Base-by-base conservation (phyloP, 2,329 filamentous ascomycete genomes). In the Cylindrodendrum hubeiense region DNA sequence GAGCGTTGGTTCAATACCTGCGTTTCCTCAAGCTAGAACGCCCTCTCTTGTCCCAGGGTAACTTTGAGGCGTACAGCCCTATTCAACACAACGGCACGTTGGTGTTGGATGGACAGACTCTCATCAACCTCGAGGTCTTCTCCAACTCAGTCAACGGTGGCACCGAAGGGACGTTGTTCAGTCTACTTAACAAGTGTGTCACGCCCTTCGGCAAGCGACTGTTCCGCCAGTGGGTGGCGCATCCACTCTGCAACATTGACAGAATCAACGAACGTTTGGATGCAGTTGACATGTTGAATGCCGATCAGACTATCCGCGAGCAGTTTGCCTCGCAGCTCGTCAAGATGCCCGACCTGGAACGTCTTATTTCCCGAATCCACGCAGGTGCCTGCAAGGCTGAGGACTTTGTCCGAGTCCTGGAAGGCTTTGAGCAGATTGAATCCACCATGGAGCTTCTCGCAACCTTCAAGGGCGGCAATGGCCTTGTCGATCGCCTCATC, bases 121-220 rank as follows among this genome's bases (percentile, higher is more conserved):
- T 99, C 72, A 97, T 97, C 84, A 99, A 99, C 75, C 89, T 99
- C n/a, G 96, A 99, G 77, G 89, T 99, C 5, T 99, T 99, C 72
- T 88, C 94, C 72, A 99, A 99, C 79, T 95, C 91, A 0, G 94
- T 92, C 70, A 95, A 98, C 75, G 95, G 95, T 8, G 90, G 93
- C 15, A 78, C 86, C 1, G 92, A 97, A 41, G 96, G 96, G 7
- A 98, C 96, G 0, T 82, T 99, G 2, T 99, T 98, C 79, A 88
- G 88, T 55, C 89, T 99, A 68, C 87, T 99, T 56, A 98, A 99
- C 78, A 90, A 94, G 55, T 99, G 96, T 77, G 91, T 98, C 67
- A 98, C 96, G 4, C 95, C 96, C 0, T 99, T 99, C 76, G 96
- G 96, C 62, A 99, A 99, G 81, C 92, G 96, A 12, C 89, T 97